Conservation (phyloP, 306 rosid species). For the Albizia julibrissin region DNA sequence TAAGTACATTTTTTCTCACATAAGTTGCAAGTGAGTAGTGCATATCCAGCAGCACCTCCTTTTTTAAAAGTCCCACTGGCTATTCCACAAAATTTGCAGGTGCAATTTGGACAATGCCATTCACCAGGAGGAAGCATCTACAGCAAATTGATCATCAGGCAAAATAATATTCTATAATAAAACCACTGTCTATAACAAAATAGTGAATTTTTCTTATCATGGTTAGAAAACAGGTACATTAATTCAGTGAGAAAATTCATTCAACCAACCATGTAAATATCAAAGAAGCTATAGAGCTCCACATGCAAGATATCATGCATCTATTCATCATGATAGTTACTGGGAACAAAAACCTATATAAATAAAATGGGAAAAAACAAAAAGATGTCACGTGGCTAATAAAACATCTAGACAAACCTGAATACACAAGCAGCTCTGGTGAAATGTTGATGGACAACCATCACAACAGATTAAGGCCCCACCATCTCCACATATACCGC, state of each 20-base stretch:
- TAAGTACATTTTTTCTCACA: conserved; percentile 92
- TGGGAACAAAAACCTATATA: not conserved
- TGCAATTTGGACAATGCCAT: conserved; percentile 96
- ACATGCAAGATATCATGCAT: not conserved
- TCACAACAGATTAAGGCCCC: conserved; percentile 92
- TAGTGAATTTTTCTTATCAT: not conserved
- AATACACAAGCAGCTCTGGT: conserved; percentile 74
- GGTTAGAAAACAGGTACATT: not conserved
- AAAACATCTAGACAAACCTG: conserved; percentile 43
- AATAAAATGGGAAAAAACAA: not conserved
- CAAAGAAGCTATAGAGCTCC: not conserved
- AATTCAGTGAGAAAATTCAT: not conserved
- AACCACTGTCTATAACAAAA: not conserved
- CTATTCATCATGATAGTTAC: not conserved
- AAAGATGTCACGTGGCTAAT: conserved; percentile 1
- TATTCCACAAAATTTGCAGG: conserved; percentile 80
- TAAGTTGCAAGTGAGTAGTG: conserved; percentile 57
- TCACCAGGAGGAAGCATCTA: conserved; percentile 96
- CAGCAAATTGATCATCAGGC: conserved; percentile 1
- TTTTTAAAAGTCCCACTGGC: conserved; percentile 47
- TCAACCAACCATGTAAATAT: not conserved
- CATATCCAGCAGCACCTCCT: conserved; percentile 45
- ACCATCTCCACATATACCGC: conserved; percentile 89
- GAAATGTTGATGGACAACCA: conserved; percentile 92
- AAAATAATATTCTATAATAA: not conserved